Evolutionary conservation across 352 stramenopile genomes (phyloP).

Genomic region (Phytopythium helicoides): DNA sequence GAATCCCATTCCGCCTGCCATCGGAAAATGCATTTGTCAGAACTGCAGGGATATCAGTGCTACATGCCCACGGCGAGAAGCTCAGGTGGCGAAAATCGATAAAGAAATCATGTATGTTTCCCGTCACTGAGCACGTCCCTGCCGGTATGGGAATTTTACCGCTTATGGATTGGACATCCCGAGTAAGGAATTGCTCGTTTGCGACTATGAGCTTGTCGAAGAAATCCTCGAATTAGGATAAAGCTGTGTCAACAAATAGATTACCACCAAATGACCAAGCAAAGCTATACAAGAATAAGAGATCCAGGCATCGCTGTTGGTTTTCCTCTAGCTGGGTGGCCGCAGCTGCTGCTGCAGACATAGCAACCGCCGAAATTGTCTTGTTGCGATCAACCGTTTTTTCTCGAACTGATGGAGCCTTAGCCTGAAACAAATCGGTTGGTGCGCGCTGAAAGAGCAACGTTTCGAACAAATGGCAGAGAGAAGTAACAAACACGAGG

Average conservation of each 20-base stretch:
- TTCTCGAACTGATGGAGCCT: constrained; percentile 5
- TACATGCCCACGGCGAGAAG: constrained; percentile 48
- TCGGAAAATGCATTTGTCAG: constrained; percentile 7
- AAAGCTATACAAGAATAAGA: constrained; percentile 72
- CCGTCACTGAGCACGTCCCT: constrained; percentile 40
- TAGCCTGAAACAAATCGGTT: constrained; percentile 30
- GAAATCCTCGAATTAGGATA: constrained; percentile 51
- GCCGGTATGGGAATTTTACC: constrained; percentile 45
- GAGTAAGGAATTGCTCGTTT: constrained; percentile 48
- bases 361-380: constrained; percentile 4
- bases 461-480: constrained; percentile 63
- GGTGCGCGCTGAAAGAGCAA: constrained; percentile 39
- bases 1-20: constrained; percentile 18
- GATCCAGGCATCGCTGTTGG: constrained; percentile 52
- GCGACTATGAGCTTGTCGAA: constrained; percentile 32
- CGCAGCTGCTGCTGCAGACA: constrained; percentile 14
- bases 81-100: constrained; percentile 64
- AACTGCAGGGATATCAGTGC: constrained; percentile 13
- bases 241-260: constrained; percentile 33
- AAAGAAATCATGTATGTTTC: constrained; percentile 67
- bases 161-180: constrained; percentile 47
- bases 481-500: constrained; percentile 40
- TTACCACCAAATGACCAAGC: constrained; percentile 74
- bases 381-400: constrained; percentile 1
- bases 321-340: constrained; percentile 36